Evolutionary conservation across 2,329 filamentous ascomycete genomes (phyloP).

Genomic region (Colletotrichum liriopes): DNA sequence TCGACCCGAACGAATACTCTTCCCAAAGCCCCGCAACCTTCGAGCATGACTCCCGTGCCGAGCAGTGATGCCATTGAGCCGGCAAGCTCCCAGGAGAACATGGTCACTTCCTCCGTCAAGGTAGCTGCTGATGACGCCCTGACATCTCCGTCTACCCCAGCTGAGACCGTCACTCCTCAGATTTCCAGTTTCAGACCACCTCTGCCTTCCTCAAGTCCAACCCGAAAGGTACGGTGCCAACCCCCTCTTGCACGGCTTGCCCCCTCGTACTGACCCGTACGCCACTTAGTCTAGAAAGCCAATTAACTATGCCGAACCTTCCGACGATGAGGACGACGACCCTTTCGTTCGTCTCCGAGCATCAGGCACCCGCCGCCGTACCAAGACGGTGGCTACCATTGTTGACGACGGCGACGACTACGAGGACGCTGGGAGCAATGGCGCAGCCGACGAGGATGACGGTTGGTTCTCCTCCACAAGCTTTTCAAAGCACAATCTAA

Average conservation of each 20-base stretch:
- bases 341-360: conserved; percentile 69
- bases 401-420: conserved; percentile 80
- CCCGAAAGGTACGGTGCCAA: conserved; percentile 76
- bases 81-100: conserved; percentile 78
- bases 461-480: conserved; percentile 63
- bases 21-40: conserved; percentile 56
- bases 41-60: conserved; percentile 79
- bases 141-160: conserved; percentile 57
- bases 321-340: conserved; percentile 85
- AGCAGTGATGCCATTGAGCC: conserved; percentile 84
- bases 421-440: conserved; percentile 77
- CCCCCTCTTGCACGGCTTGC: not conserved
- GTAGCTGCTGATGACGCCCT: conserved; percentile 69
- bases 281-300: conserved; percentile 64
- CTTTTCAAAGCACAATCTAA: conserved; percentile 29
- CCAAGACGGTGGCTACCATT: conserved; percentile 70
- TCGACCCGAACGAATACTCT: conserved; percentile 62
- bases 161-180: conserved; percentile 60
- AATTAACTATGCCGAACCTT: conserved; percentile 89
- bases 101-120: conserved; percentile 61
- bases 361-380: conserved; percentile 57
- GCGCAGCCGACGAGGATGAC: conserved; percentile 73
- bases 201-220: conserved; percentile 77
- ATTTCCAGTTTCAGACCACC: conserved; percentile 58
- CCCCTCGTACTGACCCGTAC: not conserved